phyloP scores from a whole-genome alignment of 225 moss, liverwort and hornwort genomes.

The Bryoerythrophyllum caledonicum region DNA sequence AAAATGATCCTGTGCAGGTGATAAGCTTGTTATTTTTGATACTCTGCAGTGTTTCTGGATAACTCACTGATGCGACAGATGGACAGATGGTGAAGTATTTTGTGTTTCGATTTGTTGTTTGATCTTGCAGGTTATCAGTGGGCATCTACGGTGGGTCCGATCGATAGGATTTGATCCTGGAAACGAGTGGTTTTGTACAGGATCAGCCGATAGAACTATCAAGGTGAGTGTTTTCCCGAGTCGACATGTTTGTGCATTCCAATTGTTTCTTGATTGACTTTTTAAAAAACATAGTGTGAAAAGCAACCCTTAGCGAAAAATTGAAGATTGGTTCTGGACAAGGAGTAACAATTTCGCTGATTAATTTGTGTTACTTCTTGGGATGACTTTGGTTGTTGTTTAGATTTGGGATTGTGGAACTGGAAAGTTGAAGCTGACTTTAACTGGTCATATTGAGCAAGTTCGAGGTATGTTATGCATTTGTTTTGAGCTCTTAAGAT shows the following conservation, averaged over 20 bases:
- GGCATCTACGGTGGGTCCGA: conserved; percentile 96
- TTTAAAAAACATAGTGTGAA: no score
- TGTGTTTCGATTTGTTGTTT: conserved; percentile 15
- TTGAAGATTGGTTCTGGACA: background rate
- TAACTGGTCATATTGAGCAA: conserved; percentile 98
- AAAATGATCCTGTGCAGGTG: background rate
- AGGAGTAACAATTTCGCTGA: background rate
- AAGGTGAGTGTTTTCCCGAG: conserved; percentile 49
- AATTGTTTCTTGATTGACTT: background rate
- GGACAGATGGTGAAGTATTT: background rate
- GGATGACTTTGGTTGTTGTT: conserved; percentile 11
- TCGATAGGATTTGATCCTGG: conserved; percentile 96
- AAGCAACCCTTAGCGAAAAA: background rate
- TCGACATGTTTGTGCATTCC: background rate
- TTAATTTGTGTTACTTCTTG: background rate
- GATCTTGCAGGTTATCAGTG: conserved; percentile 84
- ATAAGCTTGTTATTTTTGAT: background rate
- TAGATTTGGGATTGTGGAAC: conserved; percentile 98
- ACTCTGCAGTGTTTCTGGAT: no score
- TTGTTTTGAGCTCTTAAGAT: background rate
- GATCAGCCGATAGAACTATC: conserved; percentile 95
- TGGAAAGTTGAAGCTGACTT: conserved; percentile 84
- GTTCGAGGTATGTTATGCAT: conserved; percentile 71
- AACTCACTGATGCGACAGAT: background rate
- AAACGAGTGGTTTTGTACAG: conserved; percentile 99